Evolutionary conservation across 345 rosid species (phyloP).

Genomic region (Acer negundo): DNA sequence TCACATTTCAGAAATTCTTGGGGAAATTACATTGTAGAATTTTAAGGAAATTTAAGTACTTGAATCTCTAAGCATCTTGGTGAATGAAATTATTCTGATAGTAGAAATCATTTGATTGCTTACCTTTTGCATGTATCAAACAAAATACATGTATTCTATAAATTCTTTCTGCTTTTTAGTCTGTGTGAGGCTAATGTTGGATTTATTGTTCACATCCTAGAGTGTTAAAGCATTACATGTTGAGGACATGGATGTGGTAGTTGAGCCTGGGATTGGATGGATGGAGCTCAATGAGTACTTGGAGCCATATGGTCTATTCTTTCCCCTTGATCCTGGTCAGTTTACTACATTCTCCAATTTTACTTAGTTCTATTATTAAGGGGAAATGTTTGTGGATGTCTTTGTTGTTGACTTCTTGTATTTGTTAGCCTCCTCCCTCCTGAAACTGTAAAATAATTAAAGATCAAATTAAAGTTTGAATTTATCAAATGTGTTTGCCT

Average conservation of each 20-base stretch:
- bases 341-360: constrained; percentile 9
- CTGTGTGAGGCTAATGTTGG: neutral
- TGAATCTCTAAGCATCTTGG: neutral
- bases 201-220: constrained; percentile 34
- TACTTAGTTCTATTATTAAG: neutral
- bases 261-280: constrained; percentile 99
- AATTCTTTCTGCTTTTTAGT: neutral
- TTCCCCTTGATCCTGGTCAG: constrained; percentile 95
- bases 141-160: neutral
- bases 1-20: neutral
- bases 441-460: constrained; percentile 9
- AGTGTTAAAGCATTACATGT: constrained; percentile 80
- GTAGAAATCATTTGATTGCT: neutral
- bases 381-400: neutral
- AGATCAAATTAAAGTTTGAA: neutral
- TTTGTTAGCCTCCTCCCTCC: neutral
- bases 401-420: neutral
- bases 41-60: neutral
- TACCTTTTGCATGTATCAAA: constrained; percentile 9
- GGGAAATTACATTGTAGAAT: neutral
- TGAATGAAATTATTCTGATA: neutral
- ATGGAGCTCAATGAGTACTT: constrained; percentile 88
- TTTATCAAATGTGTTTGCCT: constrained; percentile 5
- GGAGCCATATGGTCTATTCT: constrained; percentile 83
- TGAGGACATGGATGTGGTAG: constrained; percentile 95